These are phyloP conservation scores for Aspergillus brasiliensis DNA, from an alignment of 2,329 filamentous ascomycete genomes.

Conservation along the genomic window DNA sequence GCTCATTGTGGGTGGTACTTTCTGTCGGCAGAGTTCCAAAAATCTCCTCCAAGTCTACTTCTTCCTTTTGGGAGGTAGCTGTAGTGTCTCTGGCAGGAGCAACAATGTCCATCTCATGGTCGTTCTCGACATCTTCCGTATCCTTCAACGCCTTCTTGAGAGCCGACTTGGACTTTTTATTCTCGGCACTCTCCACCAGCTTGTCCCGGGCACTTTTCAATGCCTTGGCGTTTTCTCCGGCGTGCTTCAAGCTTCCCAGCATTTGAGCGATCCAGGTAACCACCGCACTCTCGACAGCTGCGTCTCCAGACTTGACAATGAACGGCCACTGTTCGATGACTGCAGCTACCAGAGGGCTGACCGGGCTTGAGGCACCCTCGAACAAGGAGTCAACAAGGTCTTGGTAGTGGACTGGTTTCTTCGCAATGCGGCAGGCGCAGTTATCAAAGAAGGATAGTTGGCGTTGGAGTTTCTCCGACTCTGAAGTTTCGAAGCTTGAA, in stretches of 20 bases:
- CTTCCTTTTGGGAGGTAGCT: conserved; percentile 6
- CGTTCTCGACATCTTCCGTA: conserved; percentile 16
- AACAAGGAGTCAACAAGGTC: conserved; percentile 49
- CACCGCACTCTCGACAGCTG: conserved; percentile 50
- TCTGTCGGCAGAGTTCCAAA: conserved; percentile 54
- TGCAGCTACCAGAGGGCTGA: conserved; percentile 69
- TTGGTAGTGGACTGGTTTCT: conserved; percentile 79
- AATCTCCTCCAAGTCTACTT: conserved; percentile 54
- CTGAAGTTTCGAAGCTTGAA: conserved; percentile 40
- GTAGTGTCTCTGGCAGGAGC: conserved; percentile 11
- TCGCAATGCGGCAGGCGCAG: conserved; percentile 73
- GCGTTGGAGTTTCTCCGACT: conserved; percentile 31
- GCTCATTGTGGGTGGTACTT: conserved; percentile 45
- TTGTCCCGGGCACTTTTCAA: conserved; percentile 51
- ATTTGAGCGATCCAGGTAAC: conserved; percentile 62
- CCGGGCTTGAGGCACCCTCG: conserved; percentile 36
- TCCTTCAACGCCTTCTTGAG: conserved; percentile 36
- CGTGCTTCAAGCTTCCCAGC: conserved; percentile 57
- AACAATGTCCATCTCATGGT: conserved; percentile 16
- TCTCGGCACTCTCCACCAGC: conserved; percentile 44
- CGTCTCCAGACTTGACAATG: conserved; percentile 55
- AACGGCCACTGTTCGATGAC: conserved; percentile 80
- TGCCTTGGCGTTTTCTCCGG: conserved; percentile 53
- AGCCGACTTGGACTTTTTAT: conserved; percentile 41
- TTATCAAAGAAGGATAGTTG: conserved; percentile 79